Percentiles rank a stretch among this genome's conserved stretches.
Evolutionary conservation across 305 asterid species (phyloP).

Genomic region (Fraxinus xanthoxyloides): DNA sequence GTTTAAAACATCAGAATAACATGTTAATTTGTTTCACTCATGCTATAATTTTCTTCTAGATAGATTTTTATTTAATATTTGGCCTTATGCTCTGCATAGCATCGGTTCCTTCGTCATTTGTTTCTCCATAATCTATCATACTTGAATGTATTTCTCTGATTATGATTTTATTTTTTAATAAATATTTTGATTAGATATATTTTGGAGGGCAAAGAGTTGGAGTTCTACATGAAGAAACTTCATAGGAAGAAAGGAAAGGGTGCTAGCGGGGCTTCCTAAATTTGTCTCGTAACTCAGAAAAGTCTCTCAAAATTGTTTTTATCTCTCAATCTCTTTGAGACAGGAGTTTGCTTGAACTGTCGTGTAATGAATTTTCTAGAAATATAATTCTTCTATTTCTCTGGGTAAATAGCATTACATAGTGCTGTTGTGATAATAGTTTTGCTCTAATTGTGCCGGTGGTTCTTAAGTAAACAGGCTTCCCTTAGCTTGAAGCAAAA

Average conservation of each 20-base stretch:
- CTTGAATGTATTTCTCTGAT: not conserved
- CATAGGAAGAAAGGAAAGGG: constrained; percentile 45
- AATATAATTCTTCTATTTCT: not conserved
- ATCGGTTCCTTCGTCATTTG: not conserved
- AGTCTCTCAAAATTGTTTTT: not conserved
- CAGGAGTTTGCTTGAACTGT: not conserved
- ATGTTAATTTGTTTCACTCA: not conserved
- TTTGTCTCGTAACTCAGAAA: not conserved
- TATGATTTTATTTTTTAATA: not conserved
- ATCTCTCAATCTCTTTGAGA: not conserved
- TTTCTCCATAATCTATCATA: not conserved
- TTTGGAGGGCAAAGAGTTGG: constrained; percentile 45
- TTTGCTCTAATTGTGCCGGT: not conserved
- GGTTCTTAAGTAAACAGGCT: not conserved
- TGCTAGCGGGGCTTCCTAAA: constrained; percentile 31
- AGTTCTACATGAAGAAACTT: constrained; percentile 38
- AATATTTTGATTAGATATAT: constrained; percentile 18
- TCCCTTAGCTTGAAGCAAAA: not conserved
- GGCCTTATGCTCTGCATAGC: not conserved
- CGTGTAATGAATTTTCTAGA: not conserved
- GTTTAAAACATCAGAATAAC: not conserved
- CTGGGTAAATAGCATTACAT: not conserved
- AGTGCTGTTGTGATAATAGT: not conserved
- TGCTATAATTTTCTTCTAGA: not conserved
- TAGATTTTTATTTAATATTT: too few species aligned